These are phyloP conservation scores for Suaeda aralocaspica DNA, from an alignment of 148 eudicot species.

Conservation along the genomic window DNA sequence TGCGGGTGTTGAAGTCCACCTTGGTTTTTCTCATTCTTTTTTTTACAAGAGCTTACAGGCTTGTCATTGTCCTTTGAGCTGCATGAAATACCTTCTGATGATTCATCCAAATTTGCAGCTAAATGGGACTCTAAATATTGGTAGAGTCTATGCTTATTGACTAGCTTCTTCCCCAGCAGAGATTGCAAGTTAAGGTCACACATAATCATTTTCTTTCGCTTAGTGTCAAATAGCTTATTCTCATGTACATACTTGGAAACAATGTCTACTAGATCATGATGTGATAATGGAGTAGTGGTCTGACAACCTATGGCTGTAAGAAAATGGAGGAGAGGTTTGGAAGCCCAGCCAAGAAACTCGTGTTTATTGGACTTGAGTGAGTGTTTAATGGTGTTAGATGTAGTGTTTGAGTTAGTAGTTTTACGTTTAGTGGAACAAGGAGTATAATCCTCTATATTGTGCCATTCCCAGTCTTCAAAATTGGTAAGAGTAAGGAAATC, in stretches of 20 bases:
- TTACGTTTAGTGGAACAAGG: conserved; percentile 17
- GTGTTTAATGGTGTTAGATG: no score
- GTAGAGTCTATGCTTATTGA: conserved; percentile 23
- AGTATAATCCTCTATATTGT: conserved; percentile 24
- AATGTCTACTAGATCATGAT: conserved; percentile 18
- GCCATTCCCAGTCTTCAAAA: conserved; percentile 34
- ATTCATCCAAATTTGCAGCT: conserved; percentile 12
- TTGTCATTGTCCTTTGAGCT: conserved; percentile 15
- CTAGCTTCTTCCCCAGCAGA: conserved; percentile 22
- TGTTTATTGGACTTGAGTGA: conserved; percentile 4
- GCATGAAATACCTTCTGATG: conserved; percentile 14
- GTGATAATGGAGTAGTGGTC: conserved; percentile 16
- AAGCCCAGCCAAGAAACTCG: conserved; percentile 31
- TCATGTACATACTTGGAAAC: conserved; percentile 19
- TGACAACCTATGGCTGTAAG: conserved; percentile 12
- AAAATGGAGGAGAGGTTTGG: conserved; percentile 22
- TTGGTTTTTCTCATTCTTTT: conserved; percentile 1
- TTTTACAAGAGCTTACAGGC: conserved; percentile 10
- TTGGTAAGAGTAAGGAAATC: conserved; percentile 22
- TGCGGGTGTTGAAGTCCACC: neutral
- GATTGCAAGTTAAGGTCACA: conserved; percentile 26
- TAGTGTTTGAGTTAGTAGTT: conserved; percentile 11
- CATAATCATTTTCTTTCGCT: conserved; percentile 22
- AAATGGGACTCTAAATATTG: conserved; percentile 22
- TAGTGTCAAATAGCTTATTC: conserved; percentile 18